Percentiles rank a stretch among this genome's conserved stretches.
These are phyloP conservation scores for Salix dunnii DNA, from an alignment of 345 rosid species.

Conservation along the genomic window DNA sequence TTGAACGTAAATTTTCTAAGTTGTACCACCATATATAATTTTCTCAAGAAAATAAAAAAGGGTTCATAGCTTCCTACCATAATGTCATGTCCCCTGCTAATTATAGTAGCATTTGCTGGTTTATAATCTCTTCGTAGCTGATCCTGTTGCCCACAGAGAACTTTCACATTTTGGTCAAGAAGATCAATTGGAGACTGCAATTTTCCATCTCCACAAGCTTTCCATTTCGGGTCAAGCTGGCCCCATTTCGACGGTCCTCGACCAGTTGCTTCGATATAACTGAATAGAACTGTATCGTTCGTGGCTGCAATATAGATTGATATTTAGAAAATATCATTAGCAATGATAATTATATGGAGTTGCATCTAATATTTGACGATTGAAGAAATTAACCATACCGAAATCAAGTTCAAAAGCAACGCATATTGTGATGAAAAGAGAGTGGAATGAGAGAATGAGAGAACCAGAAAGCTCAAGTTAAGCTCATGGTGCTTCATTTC, in stretches of 20 bases:
- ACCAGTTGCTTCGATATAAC: constrained; percentile 30
- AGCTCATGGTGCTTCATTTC: no score
- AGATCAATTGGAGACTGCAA: constrained; percentile 70
- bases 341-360: no score
- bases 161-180: constrained; percentile 16
- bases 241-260: constrained; percentile 58
- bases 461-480: no score
- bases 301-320: not conserved
- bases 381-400: no score
- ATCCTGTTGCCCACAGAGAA: constrained; percentile 22
- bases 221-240: constrained; percentile 44
- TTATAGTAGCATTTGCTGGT: constrained; percentile 46
- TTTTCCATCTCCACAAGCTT: constrained; percentile 44
- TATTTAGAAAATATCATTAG: no score
- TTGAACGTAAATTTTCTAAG: no score
- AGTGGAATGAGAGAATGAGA: no score
- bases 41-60: not conserved
- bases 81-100: constrained; percentile 58
- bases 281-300: constrained; percentile 36
- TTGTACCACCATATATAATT: no score
- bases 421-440: no score
- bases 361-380: no score
- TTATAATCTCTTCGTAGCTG: constrained; percentile 38
- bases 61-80: constrained; percentile 24
- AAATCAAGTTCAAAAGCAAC: no score